phyloP scores from a whole-genome alignment of 352 stramenopile genomes.

The Blastocystis sp. region DNA sequence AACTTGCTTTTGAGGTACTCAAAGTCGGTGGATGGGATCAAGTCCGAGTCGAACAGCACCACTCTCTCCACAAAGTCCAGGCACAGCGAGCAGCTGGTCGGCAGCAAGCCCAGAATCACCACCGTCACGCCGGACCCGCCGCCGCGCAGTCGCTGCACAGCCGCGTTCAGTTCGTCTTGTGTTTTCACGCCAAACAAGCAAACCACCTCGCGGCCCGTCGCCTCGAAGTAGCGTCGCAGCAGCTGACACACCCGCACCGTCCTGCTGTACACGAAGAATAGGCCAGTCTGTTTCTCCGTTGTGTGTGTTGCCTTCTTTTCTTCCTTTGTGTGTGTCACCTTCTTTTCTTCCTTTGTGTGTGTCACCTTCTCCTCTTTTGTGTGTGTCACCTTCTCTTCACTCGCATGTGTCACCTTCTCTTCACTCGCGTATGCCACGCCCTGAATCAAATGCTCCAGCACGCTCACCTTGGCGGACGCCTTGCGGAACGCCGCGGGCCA shows the following conservation, averaged over 20 bases:
- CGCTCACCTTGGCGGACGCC: neutral
- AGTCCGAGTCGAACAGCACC: slow-evolving; percentile 21
- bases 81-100: neutral
- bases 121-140: neutral
- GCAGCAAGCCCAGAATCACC: slow-evolving; percentile 17
- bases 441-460: slow-evolving; percentile 30
- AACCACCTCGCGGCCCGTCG: neutral
- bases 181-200: slow-evolving; percentile 46
- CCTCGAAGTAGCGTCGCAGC: neutral
- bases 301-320: neutral
- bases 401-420: neutral
- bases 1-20: slow-evolving; percentile 15
- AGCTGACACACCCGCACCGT: neutral
- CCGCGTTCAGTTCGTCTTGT: neutral
- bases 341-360: neutral
- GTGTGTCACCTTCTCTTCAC: neutral
- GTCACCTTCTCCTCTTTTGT: neutral
- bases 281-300: neutral
- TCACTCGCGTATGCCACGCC: neutral
- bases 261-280: neutral
- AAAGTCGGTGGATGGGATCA: neutral
- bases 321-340: neutral
- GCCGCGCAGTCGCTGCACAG: neutral
- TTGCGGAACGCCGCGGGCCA: slow-evolving; percentile 23
- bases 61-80: slow-evolving; percentile 20